These are phyloP conservation scores for Fomitopsis serialis DNA, from an alignment of 768 basidiomycete genomes.

Conservation along the genomic window DNA sequence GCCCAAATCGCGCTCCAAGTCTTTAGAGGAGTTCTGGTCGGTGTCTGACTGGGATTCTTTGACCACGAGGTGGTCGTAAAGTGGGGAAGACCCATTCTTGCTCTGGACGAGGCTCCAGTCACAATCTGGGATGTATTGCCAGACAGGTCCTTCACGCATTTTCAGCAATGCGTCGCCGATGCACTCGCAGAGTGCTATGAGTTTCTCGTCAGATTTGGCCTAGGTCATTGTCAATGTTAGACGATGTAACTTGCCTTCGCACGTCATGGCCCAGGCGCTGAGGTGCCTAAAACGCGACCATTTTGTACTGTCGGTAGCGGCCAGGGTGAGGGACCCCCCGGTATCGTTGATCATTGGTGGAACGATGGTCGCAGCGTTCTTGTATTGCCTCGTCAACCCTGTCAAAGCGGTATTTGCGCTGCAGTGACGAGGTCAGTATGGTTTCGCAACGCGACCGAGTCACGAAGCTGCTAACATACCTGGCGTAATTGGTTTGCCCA, in stretches of 20 bases:
- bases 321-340: neutral
- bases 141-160: conserved; percentile 18
- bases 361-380: conserved; percentile 8
- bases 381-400: conserved; percentile 3
- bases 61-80: conserved; percentile 21
- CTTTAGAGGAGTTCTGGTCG: neutral
- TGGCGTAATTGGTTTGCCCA: conserved; percentile 14
- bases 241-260: conserved; percentile 1
- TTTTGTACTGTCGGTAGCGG: neutral
- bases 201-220: no score
- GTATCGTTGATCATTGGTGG: conserved; percentile 5
- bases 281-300: conserved; percentile 1
- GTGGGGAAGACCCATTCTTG: conserved; percentile 16
- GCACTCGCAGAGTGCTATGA: conserved; percentile 23
- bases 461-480: conserved; percentile 7
- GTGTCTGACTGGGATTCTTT: neutral
- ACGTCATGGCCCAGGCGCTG: conserved; percentile 8
- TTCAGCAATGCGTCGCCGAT: conserved; percentile 27
- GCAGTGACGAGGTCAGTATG: neutral
- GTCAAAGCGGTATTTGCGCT: conserved; percentile 12
- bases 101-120: conserved; percentile 25
- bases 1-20: neutral
- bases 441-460: neutral
- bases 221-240: no score
- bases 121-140: conserved; percentile 29